phyloP scores from a whole-genome alignment of 169 alveolate genomes.

The Plasmodium billcollinsi region DNA sequence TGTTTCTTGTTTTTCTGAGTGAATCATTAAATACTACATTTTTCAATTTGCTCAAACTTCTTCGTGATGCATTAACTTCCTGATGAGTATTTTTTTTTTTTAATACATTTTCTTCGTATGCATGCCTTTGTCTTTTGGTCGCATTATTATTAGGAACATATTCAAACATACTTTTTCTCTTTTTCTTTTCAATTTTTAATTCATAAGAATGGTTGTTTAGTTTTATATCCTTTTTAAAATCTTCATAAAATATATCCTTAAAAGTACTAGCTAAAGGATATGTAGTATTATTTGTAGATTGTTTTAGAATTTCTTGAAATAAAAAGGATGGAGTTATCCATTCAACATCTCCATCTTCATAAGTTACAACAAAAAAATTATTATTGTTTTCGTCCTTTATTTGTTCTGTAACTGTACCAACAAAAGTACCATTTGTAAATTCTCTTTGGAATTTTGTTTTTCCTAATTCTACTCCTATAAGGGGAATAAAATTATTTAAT shows the following conservation, averaged over 20 bases:
- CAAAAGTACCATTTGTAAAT: slow-evolving; percentile 75
- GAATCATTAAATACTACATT: not conserved
- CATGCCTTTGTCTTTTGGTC: slow-evolving; percentile 43
- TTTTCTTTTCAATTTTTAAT: slow-evolving; percentile 60
- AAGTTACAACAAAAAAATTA: slow-evolving; percentile 71
- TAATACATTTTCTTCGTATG: slow-evolving; percentile 24
- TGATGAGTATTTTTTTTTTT: slow-evolving; percentile 11
- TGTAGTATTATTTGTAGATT: slow-evolving; percentile 52
- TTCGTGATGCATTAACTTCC: not conserved
- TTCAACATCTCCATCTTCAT: slow-evolving; percentile 77
- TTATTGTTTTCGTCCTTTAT: slow-evolving; percentile 57
- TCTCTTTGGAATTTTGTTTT: slow-evolving; percentile 77
- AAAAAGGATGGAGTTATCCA: slow-evolving; percentile 75
- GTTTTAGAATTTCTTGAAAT: slow-evolving; percentile 75
- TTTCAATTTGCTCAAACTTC: not conserved
- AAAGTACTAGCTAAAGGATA: slow-evolving; percentile 73
- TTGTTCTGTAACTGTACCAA: slow-evolving; percentile 73
- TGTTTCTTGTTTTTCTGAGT: not conserved
- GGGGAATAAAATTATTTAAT: slow-evolving; percentile 49
- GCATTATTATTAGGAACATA: slow-evolving; percentile 35
- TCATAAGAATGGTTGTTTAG: slow-evolving; percentile 48
- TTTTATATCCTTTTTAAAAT: slow-evolving; percentile 67
- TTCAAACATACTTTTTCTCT: slow-evolving; percentile 48
- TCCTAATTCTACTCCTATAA: slow-evolving; percentile 69
- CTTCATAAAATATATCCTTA: slow-evolving; percentile 51